Evolutionary conservation across 768 basidiomycete genomes (phyloP).

Genomic region (Tylopilus plumbeoviolaceoides): DNA sequence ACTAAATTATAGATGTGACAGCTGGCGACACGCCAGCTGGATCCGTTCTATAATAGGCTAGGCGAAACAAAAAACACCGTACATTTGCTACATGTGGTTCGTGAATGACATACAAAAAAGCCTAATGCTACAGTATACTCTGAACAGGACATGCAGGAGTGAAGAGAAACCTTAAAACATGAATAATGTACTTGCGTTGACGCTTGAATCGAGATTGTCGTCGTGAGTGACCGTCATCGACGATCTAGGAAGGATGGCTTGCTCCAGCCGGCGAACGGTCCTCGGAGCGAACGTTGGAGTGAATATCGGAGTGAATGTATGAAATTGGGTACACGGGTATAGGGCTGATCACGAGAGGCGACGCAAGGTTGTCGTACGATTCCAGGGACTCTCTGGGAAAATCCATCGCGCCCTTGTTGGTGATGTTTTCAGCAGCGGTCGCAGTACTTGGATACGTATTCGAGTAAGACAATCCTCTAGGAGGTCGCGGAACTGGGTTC

Average conservation of each 20-base stretch:
- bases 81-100: slow-evolving; percentile 1
- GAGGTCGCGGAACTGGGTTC: slow-evolving; percentile 8
- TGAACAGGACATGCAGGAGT: slow-evolving; percentile 10
- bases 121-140: slow-evolving; percentile 12
- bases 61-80: slow-evolving; percentile 1
- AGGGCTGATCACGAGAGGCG: slow-evolving; percentile 26
- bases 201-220: background rate
- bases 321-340: slow-evolving; percentile 27
- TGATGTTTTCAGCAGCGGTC: slow-evolving; percentile 1
- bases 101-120: background rate
- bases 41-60: slow-evolving; percentile 2
- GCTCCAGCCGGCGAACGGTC: background rate
- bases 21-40: background rate
- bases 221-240: background rate
- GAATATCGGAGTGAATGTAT: slow-evolving; percentile 13
- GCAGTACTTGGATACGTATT: slow-evolving; percentile 4
- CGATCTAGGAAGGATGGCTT: slow-evolving; percentile 3
- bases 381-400: slow-evolving; percentile 2
- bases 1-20: background rate
- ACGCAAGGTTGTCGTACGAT: slow-evolving; percentile 8
- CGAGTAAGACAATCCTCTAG: slow-evolving; percentile 8
- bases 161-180: slow-evolving; percentile 6
- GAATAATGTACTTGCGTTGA: slow-evolving; percentile 1
- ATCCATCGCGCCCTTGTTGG: background rate
- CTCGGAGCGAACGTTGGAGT: slow-evolving; percentile 12